Evolutionary conservation across 83 land plant genomes (phyloP).

Genomic region (Larix sibirica): DNA sequence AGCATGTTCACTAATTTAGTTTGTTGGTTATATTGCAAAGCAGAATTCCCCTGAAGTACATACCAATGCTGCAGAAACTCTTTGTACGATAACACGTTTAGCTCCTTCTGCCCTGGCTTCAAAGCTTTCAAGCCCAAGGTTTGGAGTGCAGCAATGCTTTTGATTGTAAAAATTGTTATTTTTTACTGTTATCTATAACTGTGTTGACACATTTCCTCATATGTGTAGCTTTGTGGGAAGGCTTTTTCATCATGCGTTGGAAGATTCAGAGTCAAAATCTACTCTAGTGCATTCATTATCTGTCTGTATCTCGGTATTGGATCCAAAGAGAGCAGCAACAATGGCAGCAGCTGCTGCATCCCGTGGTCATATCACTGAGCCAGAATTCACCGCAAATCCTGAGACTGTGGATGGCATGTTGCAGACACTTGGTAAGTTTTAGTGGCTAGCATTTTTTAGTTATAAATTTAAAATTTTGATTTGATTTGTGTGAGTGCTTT

Average conservation of each 20-base stretch:
- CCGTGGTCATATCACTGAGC: constrained; percentile 53
- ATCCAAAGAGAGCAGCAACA: constrained; percentile 71
- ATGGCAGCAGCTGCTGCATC: constrained; percentile 30
- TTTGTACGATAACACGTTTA: constrained; percentile 84
- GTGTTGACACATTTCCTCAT: neutral
- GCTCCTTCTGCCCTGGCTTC: constrained; percentile 85
- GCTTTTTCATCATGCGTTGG: constrained; percentile 79
- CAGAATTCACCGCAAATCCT: constrained; percentile 58
- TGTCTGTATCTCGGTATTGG: constrained; percentile 87
- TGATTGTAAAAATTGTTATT: constrained; percentile 1
- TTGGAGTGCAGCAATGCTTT: neutral
- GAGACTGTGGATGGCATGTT: constrained; percentile 94
- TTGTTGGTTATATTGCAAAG: neutral
- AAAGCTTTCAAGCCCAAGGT: constrained; percentile 90
- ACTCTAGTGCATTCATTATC: constrained; percentile 83
- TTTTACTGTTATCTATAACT: neutral
- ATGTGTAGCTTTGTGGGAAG: constrained; percentile 85
- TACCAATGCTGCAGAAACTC: constrained; percentile 93
- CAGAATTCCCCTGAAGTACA: constrained; percentile 95
- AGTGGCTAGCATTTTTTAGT: neutral
- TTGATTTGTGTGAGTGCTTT: too few species aligned
- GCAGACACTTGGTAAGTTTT: constrained; percentile 71
- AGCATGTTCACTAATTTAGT: neutral
- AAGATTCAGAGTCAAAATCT: constrained; percentile 83
- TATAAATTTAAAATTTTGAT: too few species aligned